phyloP scores from a whole-genome alignment of 768 basidiomycete species.

The Auricularia auricula-judae region DNA sequence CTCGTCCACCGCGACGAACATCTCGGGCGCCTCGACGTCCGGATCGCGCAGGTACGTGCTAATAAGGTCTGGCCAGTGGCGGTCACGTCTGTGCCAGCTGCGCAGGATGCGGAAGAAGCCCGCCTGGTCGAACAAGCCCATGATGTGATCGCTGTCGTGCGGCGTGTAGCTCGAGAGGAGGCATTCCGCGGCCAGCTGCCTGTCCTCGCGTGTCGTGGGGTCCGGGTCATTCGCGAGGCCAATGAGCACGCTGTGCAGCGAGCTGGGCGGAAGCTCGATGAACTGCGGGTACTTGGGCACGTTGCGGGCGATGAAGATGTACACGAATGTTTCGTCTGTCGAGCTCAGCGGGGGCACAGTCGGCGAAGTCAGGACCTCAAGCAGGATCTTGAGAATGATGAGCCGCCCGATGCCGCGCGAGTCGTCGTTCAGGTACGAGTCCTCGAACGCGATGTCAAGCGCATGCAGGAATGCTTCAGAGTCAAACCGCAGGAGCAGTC shows the following conservation, averaged over 20 bases:
- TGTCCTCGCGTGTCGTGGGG: slow-evolving; percentile 74
- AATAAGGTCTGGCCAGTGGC: slow-evolving; percentile 63
- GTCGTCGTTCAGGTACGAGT: slow-evolving; percentile 77
- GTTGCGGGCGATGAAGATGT: slow-evolving; percentile 95
- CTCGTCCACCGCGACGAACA: slow-evolving; percentile 58
- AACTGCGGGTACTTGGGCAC: slow-evolving; percentile 94
- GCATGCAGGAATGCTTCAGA: slow-evolving; percentile 90
- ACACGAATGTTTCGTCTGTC: slow-evolving; percentile 68
- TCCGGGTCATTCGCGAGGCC: slow-evolving; percentile 69
- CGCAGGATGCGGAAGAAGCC: slow-evolving; percentile 89
- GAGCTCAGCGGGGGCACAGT: slow-evolving; percentile 37
- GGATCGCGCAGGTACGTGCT: slow-evolving; percentile 67
- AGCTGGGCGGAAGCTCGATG: slow-evolving; percentile 52
- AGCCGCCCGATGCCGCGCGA: slow-evolving; percentile 58
- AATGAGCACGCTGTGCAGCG: slow-evolving; percentile 65
- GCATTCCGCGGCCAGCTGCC: slow-evolving; percentile 90
- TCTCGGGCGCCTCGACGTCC: slow-evolving; percentile 41
- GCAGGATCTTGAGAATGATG: slow-evolving; percentile 69
- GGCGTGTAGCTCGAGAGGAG: slow-evolving; percentile 87
- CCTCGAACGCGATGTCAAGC: slow-evolving; percentile 91
- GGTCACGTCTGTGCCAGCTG: slow-evolving; percentile 64
- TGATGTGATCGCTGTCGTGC: slow-evolving; percentile 56
- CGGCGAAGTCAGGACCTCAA: slow-evolving; percentile 54
- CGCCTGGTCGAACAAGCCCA: slow-evolving; percentile 62
- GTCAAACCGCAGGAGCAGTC: slow-evolving; percentile 76